Base-by-base conservation (phyloP, 768 basidiomycete species). In the Terana coerulea region DNA sequence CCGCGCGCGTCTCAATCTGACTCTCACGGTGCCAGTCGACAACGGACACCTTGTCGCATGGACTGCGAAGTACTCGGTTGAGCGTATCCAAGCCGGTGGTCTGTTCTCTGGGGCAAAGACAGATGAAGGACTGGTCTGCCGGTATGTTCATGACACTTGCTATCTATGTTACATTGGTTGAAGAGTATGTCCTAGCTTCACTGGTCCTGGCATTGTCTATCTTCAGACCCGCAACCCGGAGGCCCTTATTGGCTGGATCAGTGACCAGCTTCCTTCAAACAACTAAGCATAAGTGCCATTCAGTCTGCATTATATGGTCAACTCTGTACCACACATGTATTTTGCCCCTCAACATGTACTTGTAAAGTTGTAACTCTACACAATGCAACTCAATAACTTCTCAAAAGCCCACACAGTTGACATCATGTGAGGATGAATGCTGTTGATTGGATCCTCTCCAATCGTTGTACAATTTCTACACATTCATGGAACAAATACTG, bases 11-110 rank as follows among this genome's bases (percentile, higher is more conserved):
- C 19, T 29, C 34, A 36, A 3, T 14, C 11, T 26, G 29, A 19
- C 4, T 0, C 24, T 8, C 15, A 30, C 21, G n/a, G n/a, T 11
- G 6, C 26, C 30, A 64, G 64, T 69, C 24, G 66, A 67, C 47
- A 67, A 68, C 55, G 64, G 67, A 12, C 68, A 69, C 33, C 65
- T 68, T 28, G 68, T 69, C 24, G 68, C 68, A 11, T 69, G 68
- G 68, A 64, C 64, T 31, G 62, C 64, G 10, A 53, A 59, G 36
- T 69, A 68, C 59, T 63, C 58, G 42, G 61, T 69, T 21, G 67
- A 69, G 55, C 64, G 61, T 28, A 61, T 69, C 31, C 54, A 63
- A 39, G 65, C 62, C 1, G 67, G 67, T 19, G 64, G 67, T 17
- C 45, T 69, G 40, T 36, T 68, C 31, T 67, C 66, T 1, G 51